These are phyloP conservation scores for Silene conica DNA, from an alignment of 148 eudicot species.

Conservation along the genomic window DNA sequence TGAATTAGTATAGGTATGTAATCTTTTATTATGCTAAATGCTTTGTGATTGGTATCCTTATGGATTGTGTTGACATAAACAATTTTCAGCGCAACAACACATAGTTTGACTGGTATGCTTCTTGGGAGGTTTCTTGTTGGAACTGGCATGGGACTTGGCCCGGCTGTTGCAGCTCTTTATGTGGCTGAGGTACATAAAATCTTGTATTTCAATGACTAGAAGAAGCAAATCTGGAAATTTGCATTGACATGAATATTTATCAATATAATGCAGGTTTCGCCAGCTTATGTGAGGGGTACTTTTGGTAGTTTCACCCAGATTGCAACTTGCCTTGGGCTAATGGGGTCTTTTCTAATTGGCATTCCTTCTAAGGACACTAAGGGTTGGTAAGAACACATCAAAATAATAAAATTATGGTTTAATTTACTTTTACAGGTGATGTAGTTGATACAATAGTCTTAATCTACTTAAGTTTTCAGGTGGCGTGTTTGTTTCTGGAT, in stretches of 20 bases:
- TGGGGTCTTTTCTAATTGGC: conserved; percentile 64
- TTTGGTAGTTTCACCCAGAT: conserved; percentile 89
- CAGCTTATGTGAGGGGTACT: conserved; percentile 82
- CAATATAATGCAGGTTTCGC: conserved; percentile 61
- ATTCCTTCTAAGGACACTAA: conserved; percentile 62
- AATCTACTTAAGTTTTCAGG: conserved; percentile 38
- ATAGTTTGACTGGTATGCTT: conserved; percentile 63
- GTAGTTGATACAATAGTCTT: conserved; percentile 8
- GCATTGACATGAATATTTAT: background rate
- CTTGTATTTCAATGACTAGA: background rate
- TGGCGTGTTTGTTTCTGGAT: conserved; percentile 96
- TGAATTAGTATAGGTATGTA: background rate
- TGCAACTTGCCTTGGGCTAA: conserved; percentile 79
- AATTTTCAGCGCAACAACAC: conserved; percentile 57
- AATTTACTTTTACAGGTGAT: background rate
- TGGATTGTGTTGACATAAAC: background rate
- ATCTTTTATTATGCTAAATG: background rate
- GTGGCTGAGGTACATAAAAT: conserved; percentile 67
- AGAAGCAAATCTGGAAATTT: background rate
- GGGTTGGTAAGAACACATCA: conserved; percentile 60
- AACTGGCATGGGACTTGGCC: conserved; percentile 88
- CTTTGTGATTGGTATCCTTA: background rate
- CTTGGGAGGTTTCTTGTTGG: conserved; percentile 85
- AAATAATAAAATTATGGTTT: background rate
- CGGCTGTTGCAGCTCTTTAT: conserved; percentile 86